Base-by-base conservation (phyloP, 805 yeast genomes). In the Lipomyces yamadae region DNA sequence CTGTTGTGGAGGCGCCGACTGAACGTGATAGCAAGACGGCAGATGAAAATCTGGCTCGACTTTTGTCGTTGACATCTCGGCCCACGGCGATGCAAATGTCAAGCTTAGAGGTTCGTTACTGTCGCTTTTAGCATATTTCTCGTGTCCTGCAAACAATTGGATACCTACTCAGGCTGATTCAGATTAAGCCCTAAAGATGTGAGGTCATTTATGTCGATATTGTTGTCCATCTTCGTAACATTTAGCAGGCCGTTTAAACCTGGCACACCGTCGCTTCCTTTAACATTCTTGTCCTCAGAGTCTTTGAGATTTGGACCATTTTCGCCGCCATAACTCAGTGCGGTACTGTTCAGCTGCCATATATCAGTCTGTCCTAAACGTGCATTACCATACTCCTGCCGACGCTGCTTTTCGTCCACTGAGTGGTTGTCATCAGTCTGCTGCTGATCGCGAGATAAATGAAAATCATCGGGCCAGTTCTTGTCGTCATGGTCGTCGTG, bases 81-180 rank as follows among this genome's bases (percentile, higher is more conserved):
- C 83, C 98, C 99, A 94, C 11, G 99, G 99, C 2, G 97, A 90
- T 32, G 96, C 88, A 74, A 94, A 86, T 6, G 88, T 86, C 70
- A 84, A 81, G 35, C 90, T 82, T 42, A 90, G 77, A 63, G 83
- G 81, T 29, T 76, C 78, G 57, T 70, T 63, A 52, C 66, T 65
- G 45, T 6, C 15, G 18, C 5, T 42, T 3, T 55, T n/a, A 42
- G 34, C 35, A 56, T 29, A 18, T 37, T 7, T 10, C 10, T 24
- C 2, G 18, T 42, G 8, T 42, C 48, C 4, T 13, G 24, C 24
- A 29, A 10, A 45, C n/a, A 18, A 45, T 24, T 30, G 67, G 37
- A 74, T 74, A n/a, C 72, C 66, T 39, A 63, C 71, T 78, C 79
- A 53, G 79, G 81, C 33, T 78, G 76, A 2, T 80, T 75, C 70